Evolutionary conservation across 2,329 filamentous ascomycete genomes (phyloP).

Genomic region (Cladosporium oxysporum): DNA sequence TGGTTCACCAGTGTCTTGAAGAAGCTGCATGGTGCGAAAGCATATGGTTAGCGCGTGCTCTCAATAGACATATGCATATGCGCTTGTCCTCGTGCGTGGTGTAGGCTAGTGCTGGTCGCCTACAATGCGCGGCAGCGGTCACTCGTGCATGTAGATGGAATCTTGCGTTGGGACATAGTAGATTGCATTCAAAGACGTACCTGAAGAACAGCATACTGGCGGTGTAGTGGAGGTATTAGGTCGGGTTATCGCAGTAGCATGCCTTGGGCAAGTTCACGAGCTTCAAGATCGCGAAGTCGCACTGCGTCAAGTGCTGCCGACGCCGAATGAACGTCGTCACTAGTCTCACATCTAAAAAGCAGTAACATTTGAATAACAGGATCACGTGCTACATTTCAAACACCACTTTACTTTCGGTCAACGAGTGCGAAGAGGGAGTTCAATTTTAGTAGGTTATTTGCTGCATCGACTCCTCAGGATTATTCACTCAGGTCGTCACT

Average conservation of each 20-base stretch:
- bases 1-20: conserved; percentile 99
- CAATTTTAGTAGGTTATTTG: background rate
- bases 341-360: background rate
- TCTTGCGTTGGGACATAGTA: too few species aligned
- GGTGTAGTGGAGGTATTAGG: background rate
- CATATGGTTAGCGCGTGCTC: conserved; percentile 4
- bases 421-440: background rate
- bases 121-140: background rate
- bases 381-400: conserved; percentile 1
- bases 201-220: conserved; percentile 39
- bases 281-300: conserved; percentile 8
- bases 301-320: background rate
- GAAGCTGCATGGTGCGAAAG: conserved; percentile 61
- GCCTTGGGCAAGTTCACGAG: conserved; percentile 10
- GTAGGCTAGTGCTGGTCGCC: background rate
- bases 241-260: conserved; percentile 19
- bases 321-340: conserved; percentile 14
- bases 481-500: background rate
- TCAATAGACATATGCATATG: background rate
- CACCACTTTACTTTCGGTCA: background rate
- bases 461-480: background rate
- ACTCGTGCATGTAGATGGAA: background rate
- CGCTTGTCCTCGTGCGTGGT: conserved; percentile 4
- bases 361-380: background rate
- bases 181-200: conserved; percentile 14